Evolutionary conservation across 129 eudicot species (phyloP), one percentile per base, ranked within the genome.

Genomic region (Chrysanthemum makinoi): DNA sequence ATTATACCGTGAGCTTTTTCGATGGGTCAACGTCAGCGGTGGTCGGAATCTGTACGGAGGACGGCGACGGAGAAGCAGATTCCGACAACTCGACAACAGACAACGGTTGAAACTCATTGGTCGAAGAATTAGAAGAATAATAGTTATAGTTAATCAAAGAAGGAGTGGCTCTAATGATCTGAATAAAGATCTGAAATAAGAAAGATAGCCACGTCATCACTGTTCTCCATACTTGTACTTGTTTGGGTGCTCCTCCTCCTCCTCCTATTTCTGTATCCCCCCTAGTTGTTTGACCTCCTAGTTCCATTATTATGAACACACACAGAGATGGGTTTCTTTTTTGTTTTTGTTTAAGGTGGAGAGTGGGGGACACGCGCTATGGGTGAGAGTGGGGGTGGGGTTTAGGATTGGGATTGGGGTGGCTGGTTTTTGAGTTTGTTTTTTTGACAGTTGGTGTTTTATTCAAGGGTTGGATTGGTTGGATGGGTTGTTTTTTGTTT

Each of bases 101-200:
- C 80, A 95, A 82, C 6, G 97, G 96, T 84, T 83, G 90, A 68
- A 95, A 95, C 9, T 83, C 46, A 39, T 39, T 71, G 22, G 87
- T 55, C 11, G 93, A 61, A 2, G 85, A 64, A 49, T 84, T 64
- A 3, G 80, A 55, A 44, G 85, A 68, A 57, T 84, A 69, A 57
- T 86, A 79, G 22, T 81, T 72, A 62, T 86, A 81, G 17, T 83
- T 74, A 33, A 86, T 84, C 28, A 94, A 61, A 47, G 95, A 82
- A 58, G 97, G 99, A 59, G 98, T 87, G 9, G 92, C 98, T 47
- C 82, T 82, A 26, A 94, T 77, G 94, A 95, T 95, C 96, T 95
- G 99, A 62, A 87, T 64, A 48, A 95, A 95, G 96, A 95, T 90
- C 94, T 95, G 99, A 49, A 90, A 86, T 74, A 95, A 80, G 73